phyloP scores from a whole-genome alignment of 768 basidiomycete species.

The Hygrocybe coccinea region DNA sequence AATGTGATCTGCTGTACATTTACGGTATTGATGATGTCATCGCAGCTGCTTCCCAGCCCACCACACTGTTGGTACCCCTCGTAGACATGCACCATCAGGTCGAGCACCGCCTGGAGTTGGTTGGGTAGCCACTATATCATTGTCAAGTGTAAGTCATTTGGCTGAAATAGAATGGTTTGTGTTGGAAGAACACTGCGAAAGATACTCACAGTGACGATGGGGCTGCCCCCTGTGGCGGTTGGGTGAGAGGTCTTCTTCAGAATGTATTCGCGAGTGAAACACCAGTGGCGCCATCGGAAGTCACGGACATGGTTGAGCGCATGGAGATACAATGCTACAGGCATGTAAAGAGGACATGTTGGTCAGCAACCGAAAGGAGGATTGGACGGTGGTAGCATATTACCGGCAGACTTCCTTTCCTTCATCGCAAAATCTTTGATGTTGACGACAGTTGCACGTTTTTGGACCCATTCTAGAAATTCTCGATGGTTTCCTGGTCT shows the following conservation, averaged over 20 bases:
- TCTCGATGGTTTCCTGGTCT: constrained; percentile 26
- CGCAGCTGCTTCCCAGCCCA: not conserved
- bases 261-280: constrained; percentile 32
- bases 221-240: constrained; percentile 24
- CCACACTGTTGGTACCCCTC: not conserved
- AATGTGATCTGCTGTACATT: not conserved
- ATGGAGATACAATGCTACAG: not conserved
- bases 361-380: too few species aligned
- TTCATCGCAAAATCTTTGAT: constrained; percentile 21
- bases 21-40: not conserved
- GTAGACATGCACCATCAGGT: not conserved
- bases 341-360: not conserved
- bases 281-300: constrained; percentile 31
- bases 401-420: constrained; percentile 12
- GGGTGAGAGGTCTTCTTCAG: constrained; percentile 22
- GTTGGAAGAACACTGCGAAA: not conserved
- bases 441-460: constrained; percentile 11
- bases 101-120: not conserved
- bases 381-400: constrained; percentile 23
- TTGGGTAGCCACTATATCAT: not conserved
- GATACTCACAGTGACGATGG: not conserved
- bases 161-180: not conserved
- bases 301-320: constrained; percentile 12
- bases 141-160: not conserved
- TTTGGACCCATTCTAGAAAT: constrained; percentile 24